phyloP scores from a whole-genome alignment of 352 stramenopile species.

The Pythium brachiatum region DNA sequence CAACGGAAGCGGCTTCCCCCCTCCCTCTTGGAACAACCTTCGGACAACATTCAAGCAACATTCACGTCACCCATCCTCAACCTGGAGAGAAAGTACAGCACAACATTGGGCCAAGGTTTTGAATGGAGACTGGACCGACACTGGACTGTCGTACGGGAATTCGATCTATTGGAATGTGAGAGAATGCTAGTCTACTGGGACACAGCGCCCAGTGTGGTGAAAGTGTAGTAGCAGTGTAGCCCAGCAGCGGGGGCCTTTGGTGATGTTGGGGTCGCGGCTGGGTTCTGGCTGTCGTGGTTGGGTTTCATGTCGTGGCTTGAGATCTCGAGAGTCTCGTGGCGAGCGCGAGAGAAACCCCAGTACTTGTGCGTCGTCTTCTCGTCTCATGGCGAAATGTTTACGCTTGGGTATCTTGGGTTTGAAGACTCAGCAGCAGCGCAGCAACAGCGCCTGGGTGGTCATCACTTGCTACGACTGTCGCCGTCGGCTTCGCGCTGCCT shows the following conservation, averaged over 20 bases:
- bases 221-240: neutral
- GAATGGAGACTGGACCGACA: neutral
- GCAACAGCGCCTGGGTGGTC: neutral
- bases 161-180: neutral
- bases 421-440: neutral
- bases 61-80: neutral
- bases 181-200: neutral
- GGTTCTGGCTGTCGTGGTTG: neutral
- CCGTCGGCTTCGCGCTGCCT: neutral
- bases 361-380: too few species aligned
- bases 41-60: neutral
- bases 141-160: neutral
- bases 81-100: constrained; percentile 2
- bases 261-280: too few species aligned
- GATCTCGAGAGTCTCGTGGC: too few species aligned
- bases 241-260: too few species aligned
- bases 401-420: neutral
- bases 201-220: neutral
- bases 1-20: neutral
- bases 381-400: neutral
- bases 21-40: neutral
- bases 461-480: neutral
- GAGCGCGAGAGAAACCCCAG: too few species aligned
- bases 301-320: neutral
- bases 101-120: neutral